Percentiles rank a stretch among this genome's conserved stretches.
Evolutionary conservation across 2,329 filamentous ascomycete genomes (phyloP).

Genomic region (Beauveria scarabaeidicola): DNA sequence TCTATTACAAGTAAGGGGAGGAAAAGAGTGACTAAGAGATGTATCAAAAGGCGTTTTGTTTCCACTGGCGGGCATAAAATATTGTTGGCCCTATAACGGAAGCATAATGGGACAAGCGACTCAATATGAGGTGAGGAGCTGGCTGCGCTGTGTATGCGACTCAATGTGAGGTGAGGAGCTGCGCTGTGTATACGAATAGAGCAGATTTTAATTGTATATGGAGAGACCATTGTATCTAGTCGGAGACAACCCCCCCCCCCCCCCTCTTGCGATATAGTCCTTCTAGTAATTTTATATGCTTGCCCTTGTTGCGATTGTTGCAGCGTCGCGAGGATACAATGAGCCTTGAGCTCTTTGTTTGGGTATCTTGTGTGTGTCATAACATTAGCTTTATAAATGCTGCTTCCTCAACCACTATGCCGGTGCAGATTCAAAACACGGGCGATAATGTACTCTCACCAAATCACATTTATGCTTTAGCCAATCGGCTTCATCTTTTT

Average conservation of each 20-base stretch:
- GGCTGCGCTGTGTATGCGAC: background rate
- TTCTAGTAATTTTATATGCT: background rate
- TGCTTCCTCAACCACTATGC: background rate
- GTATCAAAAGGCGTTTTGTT: slow-evolving; percentile 5
- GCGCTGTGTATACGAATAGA: slow-evolving; percentile 5
- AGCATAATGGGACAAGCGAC: background rate
- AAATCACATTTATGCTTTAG: slow-evolving; percentile 21
- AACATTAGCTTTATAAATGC: background rate
- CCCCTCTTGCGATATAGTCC: background rate
- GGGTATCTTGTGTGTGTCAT: slow-evolving; percentile 4
- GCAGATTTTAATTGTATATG: slow-evolving; percentile 8
- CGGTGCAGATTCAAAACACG: background rate
- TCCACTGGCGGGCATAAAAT: background rate
- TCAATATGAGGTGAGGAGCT: background rate
- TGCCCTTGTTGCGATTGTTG: background rate
- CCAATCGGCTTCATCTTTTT: slow-evolving; percentile 63
- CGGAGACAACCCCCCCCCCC: slow-evolving; percentile 5
- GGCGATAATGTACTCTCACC: too few species aligned
- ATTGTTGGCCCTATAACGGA: background rate
- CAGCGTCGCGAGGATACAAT: background rate
- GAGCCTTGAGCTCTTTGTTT: background rate
- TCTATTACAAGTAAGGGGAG: background rate
- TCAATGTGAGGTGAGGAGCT: too few species aligned
- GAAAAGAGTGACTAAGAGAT: background rate
- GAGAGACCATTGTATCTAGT: slow-evolving; percentile 2